Conservation (phyloP, 2,329 filamentous ascomycete species). For the Fusarium foetens region DNA sequence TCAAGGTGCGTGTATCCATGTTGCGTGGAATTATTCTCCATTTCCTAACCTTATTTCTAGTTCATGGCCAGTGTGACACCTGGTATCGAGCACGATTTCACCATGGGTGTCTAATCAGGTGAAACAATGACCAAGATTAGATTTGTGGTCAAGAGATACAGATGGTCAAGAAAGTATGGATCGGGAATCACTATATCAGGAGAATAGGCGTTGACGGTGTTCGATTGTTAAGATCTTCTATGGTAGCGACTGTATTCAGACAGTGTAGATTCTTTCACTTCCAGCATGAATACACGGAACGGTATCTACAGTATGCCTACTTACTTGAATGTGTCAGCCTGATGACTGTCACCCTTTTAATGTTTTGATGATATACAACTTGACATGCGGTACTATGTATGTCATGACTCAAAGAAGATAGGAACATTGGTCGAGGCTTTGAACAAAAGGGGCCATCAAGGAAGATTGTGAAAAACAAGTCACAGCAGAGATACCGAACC, state of each 20-base stretch:
- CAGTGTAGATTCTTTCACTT: constrained; percentile 26
- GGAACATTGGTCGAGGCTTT: neutral
- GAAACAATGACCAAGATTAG: neutral
- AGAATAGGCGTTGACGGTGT: constrained; percentile 38
- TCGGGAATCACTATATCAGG: constrained; percentile 14
- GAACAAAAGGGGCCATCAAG: neutral
- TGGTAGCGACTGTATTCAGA: neutral
- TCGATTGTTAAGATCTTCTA: constrained; percentile 12
- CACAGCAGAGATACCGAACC: neutral
- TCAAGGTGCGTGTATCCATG: constrained; percentile 69
- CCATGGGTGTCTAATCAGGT: constrained; percentile 39
- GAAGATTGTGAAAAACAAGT: neutral
- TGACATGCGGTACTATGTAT: too few species aligned
- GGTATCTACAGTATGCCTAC: neutral
- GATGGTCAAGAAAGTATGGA: neutral
- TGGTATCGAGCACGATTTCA: constrained; percentile 67
- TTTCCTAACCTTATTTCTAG: constrained; percentile 46
- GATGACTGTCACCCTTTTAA: neutral
- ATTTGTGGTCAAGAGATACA: neutral
- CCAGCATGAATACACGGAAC: constrained; percentile 10
- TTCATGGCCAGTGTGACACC: constrained; percentile 92
- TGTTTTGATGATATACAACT: neutral
- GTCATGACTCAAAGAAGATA: neutral
- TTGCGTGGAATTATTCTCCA: neutral
- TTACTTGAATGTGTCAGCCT: neutral